Percentiles rank a stretch among this genome's conserved stretches.
phyloP scores from a whole-genome alignment of 805 yeast species.

The Candida stauntonica region DNA sequence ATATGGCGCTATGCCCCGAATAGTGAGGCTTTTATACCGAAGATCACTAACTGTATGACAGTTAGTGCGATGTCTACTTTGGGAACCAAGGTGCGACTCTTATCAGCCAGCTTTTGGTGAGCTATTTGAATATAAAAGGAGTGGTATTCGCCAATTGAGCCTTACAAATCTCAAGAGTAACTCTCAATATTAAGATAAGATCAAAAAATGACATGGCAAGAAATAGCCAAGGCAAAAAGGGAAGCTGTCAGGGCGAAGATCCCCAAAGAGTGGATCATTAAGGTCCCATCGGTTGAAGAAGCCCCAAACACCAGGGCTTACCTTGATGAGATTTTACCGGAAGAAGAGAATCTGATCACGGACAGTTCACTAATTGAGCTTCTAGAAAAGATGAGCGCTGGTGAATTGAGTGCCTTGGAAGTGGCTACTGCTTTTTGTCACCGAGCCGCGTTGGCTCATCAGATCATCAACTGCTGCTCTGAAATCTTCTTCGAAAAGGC shows the following conservation, averaged over 20 bases:
- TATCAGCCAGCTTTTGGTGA: too few relatives aligned
- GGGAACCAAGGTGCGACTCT: too few relatives aligned
- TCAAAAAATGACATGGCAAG: slow-evolving; percentile 15
- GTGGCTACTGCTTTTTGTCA: slow-evolving; percentile 50
- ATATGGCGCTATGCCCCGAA: too few relatives aligned
- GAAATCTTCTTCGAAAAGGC: slow-evolving; percentile 51
- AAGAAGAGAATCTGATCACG: slow-evolving; percentile 4
- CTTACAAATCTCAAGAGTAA: too few relatives aligned
- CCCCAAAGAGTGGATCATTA: slow-evolving; percentile 14
- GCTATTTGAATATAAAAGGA: too few relatives aligned
- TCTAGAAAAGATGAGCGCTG: slow-evolving; percentile 2
- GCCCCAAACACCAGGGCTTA: slow-evolving; percentile 2
- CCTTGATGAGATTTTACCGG: slow-evolving; percentile 7
- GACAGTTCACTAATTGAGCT: slow-evolving; percentile 3
- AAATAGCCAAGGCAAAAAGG: slow-evolving; percentile 14
- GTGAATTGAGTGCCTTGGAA: slow-evolving; percentile 34
- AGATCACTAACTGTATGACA: too few relatives aligned
- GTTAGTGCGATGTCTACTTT: too few relatives aligned
- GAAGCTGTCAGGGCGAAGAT: slow-evolving; percentile 10
- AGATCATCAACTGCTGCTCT: slow-evolving; percentile 35
- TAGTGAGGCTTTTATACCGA: too few relatives aligned
- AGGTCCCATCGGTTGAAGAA: slow-evolving; percentile 2
- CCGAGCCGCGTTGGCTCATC: slow-evolving; percentile 54
- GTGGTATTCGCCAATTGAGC: too few relatives aligned
- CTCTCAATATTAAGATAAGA: background rate